Percentiles rank a stretch among this genome's conserved stretches.
Conservation (phyloP, 2,329 filamentous ascomycete genomes). For the Xylaria hypoxylon region DNA sequence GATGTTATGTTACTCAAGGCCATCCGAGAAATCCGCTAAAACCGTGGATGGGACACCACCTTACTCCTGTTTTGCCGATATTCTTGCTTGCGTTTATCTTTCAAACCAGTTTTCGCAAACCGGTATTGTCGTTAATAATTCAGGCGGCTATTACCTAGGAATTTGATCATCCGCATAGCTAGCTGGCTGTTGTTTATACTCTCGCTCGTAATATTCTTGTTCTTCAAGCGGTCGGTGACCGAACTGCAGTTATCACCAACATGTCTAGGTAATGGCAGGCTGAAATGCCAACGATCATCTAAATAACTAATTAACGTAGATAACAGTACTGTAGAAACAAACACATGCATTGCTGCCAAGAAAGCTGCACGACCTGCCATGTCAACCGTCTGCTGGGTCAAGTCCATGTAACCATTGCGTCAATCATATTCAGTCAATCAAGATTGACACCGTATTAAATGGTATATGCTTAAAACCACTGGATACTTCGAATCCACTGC, state of each 20-base stretch:
- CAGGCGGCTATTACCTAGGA: not conserved
- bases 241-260: constrained; percentile 10
- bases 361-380: constrained; percentile 21
- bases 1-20: constrained; percentile 34
- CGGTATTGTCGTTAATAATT: not conserved
- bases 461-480: constrained; percentile 4
- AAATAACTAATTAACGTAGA: constrained; percentile 1
- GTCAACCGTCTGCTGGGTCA: constrained; percentile 8
- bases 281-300: constrained; percentile 8
- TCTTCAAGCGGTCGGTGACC: constrained; percentile 13
- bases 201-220: not conserved
- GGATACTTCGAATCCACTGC: constrained; percentile 1
- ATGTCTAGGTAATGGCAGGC: not conserved
- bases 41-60: not conserved
- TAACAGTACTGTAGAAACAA: not conserved
- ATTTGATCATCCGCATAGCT: not conserved
- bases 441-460: constrained; percentile 14
- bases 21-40: constrained; percentile 23
- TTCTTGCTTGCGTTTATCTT: not conserved
- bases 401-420: constrained; percentile 22
- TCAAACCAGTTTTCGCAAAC: not conserved
- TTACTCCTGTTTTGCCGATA: not conserved
- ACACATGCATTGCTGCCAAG: constrained; percentile 10
- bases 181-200: not conserved
- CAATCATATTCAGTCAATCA: not conserved